Base-by-base conservation (phyloP, 202 grass and related monocot genomes). In the Hordeum pubiflorum region DNA sequence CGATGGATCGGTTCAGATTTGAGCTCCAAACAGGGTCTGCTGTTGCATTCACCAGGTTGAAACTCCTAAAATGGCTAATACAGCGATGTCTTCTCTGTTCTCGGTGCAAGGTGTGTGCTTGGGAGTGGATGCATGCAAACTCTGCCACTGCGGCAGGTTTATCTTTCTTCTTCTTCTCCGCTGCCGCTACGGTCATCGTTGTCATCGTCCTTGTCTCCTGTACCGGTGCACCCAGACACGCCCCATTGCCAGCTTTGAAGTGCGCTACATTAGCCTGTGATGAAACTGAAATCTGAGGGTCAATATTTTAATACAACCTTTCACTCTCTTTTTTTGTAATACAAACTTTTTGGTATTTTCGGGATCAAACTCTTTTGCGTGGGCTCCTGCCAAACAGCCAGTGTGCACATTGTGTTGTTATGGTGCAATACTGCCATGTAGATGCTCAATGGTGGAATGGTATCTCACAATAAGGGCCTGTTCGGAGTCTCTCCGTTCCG, bases 211-310 rank as follows among this genome's bases (percentile, higher is more conserved):
- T 44, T 48, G 1, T 46, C 59, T 58, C 9, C 3, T 76, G 1
- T 12, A 5, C 68, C 4, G 3, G 29, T 76, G 26, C 46, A 26
- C 24, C 24, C 24, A 26, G 22, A 26, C 24, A 61, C 52, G 17
- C 18, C 32, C 32, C 1, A 39, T 69, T 88, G 69, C 86, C 76
- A 88, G 81, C 68, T 24, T 69, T 40, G 76, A 54, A 79, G 69
- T 39, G 3, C 50, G 22, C 62, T 24, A 62, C 76, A 69, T 80
- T 36, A 75, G 41, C 69, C 32, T 84, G 32, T 26, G 52, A 69
- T 76, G 81, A 38, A 40, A 79, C 20, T 43, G 11, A 81, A 79
- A 72, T 80, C 86, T 69, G 86, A 84, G 81, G 79, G 39, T 83
- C 3, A 40, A 9, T 8, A 9, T 10, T 40, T 8, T 0, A 40